Percentiles rank a stretch among this genome's conserved stretches.
Conservation (phyloP, 805 yeast genomes). For the Barnettozyma siamensis region DNA sequence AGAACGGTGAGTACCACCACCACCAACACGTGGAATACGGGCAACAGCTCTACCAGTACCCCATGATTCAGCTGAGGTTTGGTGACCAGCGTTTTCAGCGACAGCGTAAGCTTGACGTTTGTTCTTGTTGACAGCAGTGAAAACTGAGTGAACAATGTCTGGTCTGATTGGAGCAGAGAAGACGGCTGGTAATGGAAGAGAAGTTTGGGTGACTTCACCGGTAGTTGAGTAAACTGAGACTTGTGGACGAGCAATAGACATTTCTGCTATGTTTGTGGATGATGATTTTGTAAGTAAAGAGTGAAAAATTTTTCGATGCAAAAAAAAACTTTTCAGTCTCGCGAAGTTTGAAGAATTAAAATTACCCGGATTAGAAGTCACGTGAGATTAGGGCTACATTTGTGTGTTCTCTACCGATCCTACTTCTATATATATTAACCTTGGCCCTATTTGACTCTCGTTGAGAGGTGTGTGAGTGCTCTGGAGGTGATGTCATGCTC, state of each 20-base stretch:
- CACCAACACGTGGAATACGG: conserved; percentile 99
- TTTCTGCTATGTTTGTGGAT: conserved; percentile 24
- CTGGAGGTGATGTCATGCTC: conserved; percentile 9
- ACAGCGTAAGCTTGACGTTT: conserved; percentile 99
- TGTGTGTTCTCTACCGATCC: too few species aligned
- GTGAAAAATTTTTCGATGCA: conserved; percentile 11
- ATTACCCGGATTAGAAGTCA: neutral
- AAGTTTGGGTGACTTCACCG: conserved; percentile 81
- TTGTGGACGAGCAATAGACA: conserved; percentile 83
- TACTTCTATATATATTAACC: too few species aligned
- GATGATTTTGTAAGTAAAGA: conserved; percentile 3
- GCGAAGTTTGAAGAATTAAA: neutral
- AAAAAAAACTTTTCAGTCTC: neutral
- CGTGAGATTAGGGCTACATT: neutral
- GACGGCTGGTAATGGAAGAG: conserved; percentile 95
- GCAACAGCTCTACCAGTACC: conserved; percentile 99
- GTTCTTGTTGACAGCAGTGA: conserved; percentile 98
- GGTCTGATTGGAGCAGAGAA: conserved; percentile 99
- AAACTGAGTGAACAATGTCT: conserved; percentile 98
- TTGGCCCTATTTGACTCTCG: conserved; percentile 7
- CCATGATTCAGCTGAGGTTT: conserved; percentile 99
- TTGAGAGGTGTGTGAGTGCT: conserved; percentile 10
- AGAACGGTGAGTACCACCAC: conserved; percentile 99
- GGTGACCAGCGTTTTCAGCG: conserved; percentile 98
- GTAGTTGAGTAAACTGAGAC: conserved; percentile 86